Base-by-base conservation (phyloP, 2,329 filamentous ascomycete genomes). In the Catunica adiposa region DNA sequence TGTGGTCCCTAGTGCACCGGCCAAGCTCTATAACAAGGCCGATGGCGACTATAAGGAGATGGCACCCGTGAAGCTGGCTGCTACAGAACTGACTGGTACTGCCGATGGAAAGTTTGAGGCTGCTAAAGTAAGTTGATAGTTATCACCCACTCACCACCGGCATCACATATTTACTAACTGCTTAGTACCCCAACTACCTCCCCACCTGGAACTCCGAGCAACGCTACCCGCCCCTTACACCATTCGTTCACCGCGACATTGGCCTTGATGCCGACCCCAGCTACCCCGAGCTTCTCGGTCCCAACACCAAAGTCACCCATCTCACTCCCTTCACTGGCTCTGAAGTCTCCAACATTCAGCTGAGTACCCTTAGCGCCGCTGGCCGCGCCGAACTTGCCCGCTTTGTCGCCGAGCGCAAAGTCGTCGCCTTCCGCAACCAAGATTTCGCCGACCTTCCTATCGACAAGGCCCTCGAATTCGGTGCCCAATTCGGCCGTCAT, bases 331-430 rank as follows among this genome's bases (percentile, higher is more conserved):
- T 77, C 50, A 89, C 86, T 61, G 86, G 86, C 56, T 79, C 82
- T 15, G 84, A 89, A 64, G 72, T 90, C 31, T 72, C 70, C 3
- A 84, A 83, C 38, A 70, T 89, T 29, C 85, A 90, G 67, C 70
- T 90, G 29, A 85, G 79, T 68, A 73, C 76, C 59, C 73, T 90
- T 11, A 79, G 71, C 54, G 68, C 80, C 46, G 79, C 80, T 15
- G 84, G 81, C 55, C 88, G 87, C 64, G 82, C 89, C 62, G 82
- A 90, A 66, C 74, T 90, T 3, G 85, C 86, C 1, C 77, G 83
- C 22, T 80, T 84, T 60, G 83, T 89, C 9, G 82, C 86, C 9
- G 76, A 87, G 68, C 79, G 84, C 64, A 89, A 88, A 64, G 84
- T 89, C 4, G 84, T 88, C 15, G 80, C 82, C 31, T 89, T 90